Percentiles rank a stretch among this genome's conserved stretches.
Evolutionary conservation across 495 filamentous ascomycete genomes (phyloP).

Genomic region (Trichoderma erinaceum): DNA sequence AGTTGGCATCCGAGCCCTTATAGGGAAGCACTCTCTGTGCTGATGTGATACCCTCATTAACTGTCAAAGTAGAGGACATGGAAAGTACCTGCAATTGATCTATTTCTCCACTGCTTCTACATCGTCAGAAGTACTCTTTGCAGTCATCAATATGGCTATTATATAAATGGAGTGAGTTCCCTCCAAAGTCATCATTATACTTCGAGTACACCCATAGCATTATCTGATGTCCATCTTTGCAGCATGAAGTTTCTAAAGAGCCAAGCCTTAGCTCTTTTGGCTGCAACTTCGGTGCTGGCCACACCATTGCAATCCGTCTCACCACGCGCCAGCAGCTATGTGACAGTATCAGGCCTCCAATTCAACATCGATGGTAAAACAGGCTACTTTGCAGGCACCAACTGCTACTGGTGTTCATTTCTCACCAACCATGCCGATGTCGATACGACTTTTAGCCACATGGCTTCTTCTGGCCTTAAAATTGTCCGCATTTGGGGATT

Average conservation of each 20-base stretch:
- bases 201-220: background rate
- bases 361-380: conserved; percentile 59
- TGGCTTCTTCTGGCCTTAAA: conserved; percentile 51
- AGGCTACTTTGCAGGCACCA: conserved; percentile 61
- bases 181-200: too few species aligned
- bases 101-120: too few species aligned
- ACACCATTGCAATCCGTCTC: background rate
- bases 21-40: too few species aligned
- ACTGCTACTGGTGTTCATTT: conserved; percentile 71
- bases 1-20: too few species aligned
- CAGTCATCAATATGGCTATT: too few species aligned
- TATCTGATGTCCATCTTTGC: background rate
- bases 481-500: conserved; percentile 71
- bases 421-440: conserved; percentile 58
- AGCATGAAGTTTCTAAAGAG: background rate
- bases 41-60: too few species aligned
- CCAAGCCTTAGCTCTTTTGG: background rate
- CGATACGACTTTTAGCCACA: conserved; percentile 49
- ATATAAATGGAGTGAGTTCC: too few species aligned
- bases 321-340: conserved; percentile 7
- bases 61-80: too few species aligned
- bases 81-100: too few species aligned
- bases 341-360: conserved; percentile 20
- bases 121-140: too few species aligned
- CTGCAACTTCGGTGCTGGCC: background rate